phyloP scores from a whole-genome alignment of 768 basidiomycete genomes.

The Boletus tylopilopsis region DNA sequence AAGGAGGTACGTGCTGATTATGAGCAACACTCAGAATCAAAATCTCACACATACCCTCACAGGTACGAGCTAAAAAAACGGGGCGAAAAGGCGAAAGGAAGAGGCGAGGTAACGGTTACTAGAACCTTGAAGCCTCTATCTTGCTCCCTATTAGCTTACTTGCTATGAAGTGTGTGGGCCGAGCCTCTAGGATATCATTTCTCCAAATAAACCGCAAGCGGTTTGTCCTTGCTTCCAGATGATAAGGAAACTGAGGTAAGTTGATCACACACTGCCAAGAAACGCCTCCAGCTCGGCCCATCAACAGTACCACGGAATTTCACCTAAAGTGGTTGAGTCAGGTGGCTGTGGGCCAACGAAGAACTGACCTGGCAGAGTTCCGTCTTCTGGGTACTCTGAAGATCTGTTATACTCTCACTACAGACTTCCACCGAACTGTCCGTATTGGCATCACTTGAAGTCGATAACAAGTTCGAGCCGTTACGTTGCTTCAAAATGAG shows the following conservation, averaged over 20 bases:
- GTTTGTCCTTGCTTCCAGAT: conserved; percentile 25
- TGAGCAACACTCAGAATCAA: not conserved
- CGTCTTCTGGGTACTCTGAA: conserved; percentile 50
- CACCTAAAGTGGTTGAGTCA: conserved; percentile 36
- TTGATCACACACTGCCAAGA: conserved; percentile 41
- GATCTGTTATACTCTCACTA: conserved; percentile 50
- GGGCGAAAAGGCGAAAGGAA: conserved; percentile 69
- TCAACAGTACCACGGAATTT: conserved; percentile 37
- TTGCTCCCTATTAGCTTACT: no score
- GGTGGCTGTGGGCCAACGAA: not conserved
- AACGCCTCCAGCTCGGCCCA: conserved; percentile 42
- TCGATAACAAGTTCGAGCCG: conserved; percentile 20
- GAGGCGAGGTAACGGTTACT: conserved; percentile 30
- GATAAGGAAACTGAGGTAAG: conserved; percentile 33
- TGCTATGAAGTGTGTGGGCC: no score
- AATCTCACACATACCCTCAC: conserved; percentile 5
- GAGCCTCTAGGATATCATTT: conserved; percentile 10
- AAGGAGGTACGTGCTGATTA: conserved; percentile 61
- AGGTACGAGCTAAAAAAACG: conserved; percentile 86
- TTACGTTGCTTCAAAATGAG: conserved; percentile 46
- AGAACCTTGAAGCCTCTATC: no score
- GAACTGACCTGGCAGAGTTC: conserved; percentile 51
- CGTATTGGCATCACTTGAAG: not conserved
- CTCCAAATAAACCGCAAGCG: conserved; percentile 1
- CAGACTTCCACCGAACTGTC: conserved; percentile 18